phyloP scores from a whole-genome alignment of 768 basidiomycete genomes.

The Stropharia rugosoannulata region DNA sequence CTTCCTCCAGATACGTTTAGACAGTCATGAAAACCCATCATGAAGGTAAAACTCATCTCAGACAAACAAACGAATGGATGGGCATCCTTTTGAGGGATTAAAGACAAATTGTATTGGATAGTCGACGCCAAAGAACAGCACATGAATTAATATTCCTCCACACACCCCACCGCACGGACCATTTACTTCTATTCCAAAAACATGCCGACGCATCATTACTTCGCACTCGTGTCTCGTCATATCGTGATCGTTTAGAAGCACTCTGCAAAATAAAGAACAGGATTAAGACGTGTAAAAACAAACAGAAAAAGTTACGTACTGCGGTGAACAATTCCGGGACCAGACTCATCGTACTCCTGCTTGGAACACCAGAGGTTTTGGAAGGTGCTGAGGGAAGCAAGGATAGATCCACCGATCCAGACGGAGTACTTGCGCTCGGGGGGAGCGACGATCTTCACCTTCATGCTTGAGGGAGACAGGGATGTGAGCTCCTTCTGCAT shows the following conservation, averaged over 20 bases:
- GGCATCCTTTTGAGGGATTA: background rate
- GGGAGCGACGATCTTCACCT: conserved; percentile 93
- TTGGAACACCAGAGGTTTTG: conserved; percentile 95
- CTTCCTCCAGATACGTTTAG: too few relatives aligned
- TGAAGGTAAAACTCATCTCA: background rate
- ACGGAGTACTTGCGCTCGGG: conserved; percentile 95
- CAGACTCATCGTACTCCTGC: conserved; percentile 89
- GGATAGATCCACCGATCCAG: conserved; percentile 89
- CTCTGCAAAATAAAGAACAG: conserved; percentile 15
- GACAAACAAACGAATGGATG: too few relatives aligned
- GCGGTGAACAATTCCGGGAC: conserved; percentile 79
- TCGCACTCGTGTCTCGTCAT: conserved; percentile 1
- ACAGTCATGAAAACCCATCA: background rate
- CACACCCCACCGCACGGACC: background rate
- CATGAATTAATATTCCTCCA: conserved; percentile 8
- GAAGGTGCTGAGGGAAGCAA: conserved; percentile 92
- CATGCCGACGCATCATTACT: background rate
- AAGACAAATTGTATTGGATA: conserved; percentile 11
- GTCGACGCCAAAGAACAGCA: conserved; percentile 6
- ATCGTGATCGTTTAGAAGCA: conserved; percentile 35
- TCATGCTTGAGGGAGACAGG: conserved; percentile 86
- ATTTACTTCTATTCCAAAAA: background rate
- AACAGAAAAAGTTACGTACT: conserved; percentile 34
- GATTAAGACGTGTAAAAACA: background rate
- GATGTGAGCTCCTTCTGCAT: conserved; percentile 93